Evolutionary conservation across 257 asterid species (phyloP).

Genomic region (Solanum medicagineum): DNA sequence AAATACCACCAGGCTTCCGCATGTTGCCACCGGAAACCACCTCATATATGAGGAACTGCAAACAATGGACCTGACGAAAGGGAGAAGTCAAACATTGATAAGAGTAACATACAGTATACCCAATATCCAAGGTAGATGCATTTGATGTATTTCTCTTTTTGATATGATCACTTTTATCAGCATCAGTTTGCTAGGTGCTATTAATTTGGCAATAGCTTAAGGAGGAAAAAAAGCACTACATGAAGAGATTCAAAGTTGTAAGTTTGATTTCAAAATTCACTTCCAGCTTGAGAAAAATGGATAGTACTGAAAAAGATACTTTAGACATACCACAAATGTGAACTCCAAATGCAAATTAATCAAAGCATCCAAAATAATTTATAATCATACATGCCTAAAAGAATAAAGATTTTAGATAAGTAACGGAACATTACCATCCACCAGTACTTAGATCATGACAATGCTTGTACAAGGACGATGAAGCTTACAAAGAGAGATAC

Average conservation of each 20-base stretch:
- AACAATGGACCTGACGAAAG: constrained; percentile 72
- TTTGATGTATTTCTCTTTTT: neutral
- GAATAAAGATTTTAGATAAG: neutral
- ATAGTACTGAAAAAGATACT: neutral
- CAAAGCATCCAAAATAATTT: neutral
- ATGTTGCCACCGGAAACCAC: constrained; percentile 98
- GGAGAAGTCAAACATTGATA: neutral
- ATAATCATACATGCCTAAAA: neutral
- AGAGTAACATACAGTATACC: neutral
- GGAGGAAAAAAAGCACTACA: neutral
- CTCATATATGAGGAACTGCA: constrained; percentile 95
- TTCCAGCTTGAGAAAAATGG: neutral
- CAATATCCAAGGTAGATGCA: neutral
- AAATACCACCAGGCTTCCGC: constrained; percentile 98
- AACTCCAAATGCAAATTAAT: neutral
- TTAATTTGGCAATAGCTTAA: neutral
- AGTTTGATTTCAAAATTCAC: neutral
- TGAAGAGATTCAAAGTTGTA: neutral
- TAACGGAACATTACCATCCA: neutral
- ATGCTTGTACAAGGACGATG: neutral
- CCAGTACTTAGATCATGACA: neutral
- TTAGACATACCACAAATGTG: neutral
- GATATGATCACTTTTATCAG: neutral
- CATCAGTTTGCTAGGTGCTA: neutral
- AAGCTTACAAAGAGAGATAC: neutral